Evolutionary conservation across 2,329 filamentous ascomycete genomes (phyloP).

Genomic region (Fonsecaea multimorphosa): DNA sequence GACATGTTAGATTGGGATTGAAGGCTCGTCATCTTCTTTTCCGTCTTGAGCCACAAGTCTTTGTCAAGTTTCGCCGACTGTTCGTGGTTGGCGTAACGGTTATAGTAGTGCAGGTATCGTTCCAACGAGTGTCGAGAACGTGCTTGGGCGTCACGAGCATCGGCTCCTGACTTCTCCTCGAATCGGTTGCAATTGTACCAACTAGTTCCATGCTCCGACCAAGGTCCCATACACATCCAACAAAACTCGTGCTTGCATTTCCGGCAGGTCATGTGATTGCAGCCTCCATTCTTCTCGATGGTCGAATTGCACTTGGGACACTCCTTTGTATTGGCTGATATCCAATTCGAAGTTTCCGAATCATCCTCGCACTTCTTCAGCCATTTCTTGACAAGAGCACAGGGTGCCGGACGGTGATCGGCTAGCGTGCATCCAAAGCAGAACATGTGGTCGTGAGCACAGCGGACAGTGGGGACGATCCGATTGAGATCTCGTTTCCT

Average conservation of each 20-base stretch:
- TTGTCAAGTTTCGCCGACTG: slow-evolving; percentile 96
- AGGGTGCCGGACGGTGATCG: slow-evolving; percentile 94
- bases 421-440: slow-evolving; percentile 91
- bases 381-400: slow-evolving; percentile 90
- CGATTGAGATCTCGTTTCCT: slow-evolving; percentile 85
- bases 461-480: slow-evolving; percentile 88
- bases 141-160: slow-evolving; percentile 89
- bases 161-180: slow-evolving; percentile 91
- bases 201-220: slow-evolving; percentile 97
- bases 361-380: slow-evolving; percentile 98
- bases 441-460: slow-evolving; percentile 82
- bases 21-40: slow-evolving; percentile 98
- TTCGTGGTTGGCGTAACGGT: slow-evolving; percentile 98
- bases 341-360: slow-evolving; percentile 98
- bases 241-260: slow-evolving; percentile 98
- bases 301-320: slow-evolving; percentile 95
- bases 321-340: slow-evolving; percentile 98
- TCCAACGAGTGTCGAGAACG: slow-evolving; percentile 89
- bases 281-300: slow-evolving; percentile 98
- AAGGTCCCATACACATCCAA: slow-evolving; percentile 99
- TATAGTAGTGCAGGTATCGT: slow-evolving; percentile 98
- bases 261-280: slow-evolving; percentile 96
- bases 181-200: slow-evolving; percentile 99
- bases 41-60: slow-evolving; percentile 93
- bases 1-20: slow-evolving; percentile 94